Evolutionary conservation across 805 yeast species (phyloP).

Genomic region (Hanseniaspora valbyensis): DNA sequence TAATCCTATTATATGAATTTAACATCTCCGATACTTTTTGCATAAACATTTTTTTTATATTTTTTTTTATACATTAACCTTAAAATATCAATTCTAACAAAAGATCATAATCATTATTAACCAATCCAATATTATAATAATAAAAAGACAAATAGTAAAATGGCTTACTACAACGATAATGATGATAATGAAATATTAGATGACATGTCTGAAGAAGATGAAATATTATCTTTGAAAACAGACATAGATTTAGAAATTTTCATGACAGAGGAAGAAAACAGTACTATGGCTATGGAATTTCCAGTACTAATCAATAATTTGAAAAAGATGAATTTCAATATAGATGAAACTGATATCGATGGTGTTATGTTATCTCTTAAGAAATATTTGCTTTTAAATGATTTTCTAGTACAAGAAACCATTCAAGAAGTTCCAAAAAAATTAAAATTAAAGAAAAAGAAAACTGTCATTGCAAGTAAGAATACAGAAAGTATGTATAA

Average conservation of each 20-base stretch:
- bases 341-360: not conserved
- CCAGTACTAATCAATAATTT: not conserved
- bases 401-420: conserved; percentile 1
- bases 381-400: conserved; percentile 8
- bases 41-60: no score
- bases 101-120: no score
- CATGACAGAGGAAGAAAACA: conserved; percentile 6
- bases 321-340: not conserved
- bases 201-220: not conserved
- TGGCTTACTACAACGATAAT: conserved; percentile 9
- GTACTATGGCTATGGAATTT: not conserved
- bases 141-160: not conserved
- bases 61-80: no score
- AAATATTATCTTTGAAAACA: not conserved
- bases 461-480: not conserved
- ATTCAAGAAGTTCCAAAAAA: not conserved
- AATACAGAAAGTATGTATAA: conserved; percentile 8
- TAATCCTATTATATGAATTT: no score
- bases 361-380: conserved; percentile 1
- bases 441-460: conserved; percentile 8
- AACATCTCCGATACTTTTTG: no score
- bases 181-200: conserved; percentile 2
- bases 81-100: no score
- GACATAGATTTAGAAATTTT: conserved; percentile 11
- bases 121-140: no score